Base-by-base conservation (phyloP, 2,329 filamentous ascomycete species). In the Amesomyces nigricolor region DNA sequence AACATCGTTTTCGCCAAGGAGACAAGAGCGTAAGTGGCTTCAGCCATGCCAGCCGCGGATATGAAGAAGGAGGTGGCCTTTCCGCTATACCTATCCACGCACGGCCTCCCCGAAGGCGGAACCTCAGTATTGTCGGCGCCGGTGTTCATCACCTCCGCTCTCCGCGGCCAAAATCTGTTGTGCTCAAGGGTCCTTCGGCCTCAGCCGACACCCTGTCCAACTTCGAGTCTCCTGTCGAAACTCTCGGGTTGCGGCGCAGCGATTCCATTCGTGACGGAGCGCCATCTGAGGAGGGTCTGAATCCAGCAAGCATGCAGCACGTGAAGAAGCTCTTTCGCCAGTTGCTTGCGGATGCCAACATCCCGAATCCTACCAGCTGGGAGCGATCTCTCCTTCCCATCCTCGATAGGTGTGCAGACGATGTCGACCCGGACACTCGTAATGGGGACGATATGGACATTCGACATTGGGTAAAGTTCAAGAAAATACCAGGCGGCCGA, bases 371-470 rank as follows among this genome's bases (percentile, higher is more conserved):
- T 1, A 75, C 81, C 2, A 86, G 86, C 29, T 99, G 94, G 94
- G 89, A 96, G 67, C 91, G 86, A 62, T 90, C 92, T 0, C 76
- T 99, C 11, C 80, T 96, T 49, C 94, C 94, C 0, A 95, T 99
- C 51, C 78, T 99, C 17, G 77, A 96, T 19, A 88, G 88, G 63
- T 94, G 91, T 61, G 95, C 92, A 0, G 91, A 96, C 62, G 94
- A 97, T 66, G 91, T 99, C 3, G 88, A 95, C 60, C 94, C 94
- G 1, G 89, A 97, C 68, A 89, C 96, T 44, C 87, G 91, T 54
- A 82, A 83, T 53, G 91, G 91, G 29, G 94, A 99, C 69, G 89
- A 94, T 67, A 97, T 99, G 78, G 94, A 99, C 68, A 94, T 99
- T 57, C 83, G 94, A 3, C 91, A 97, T 68, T 99, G 96, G 66